These are phyloP conservation scores for Nannochloropsis salina DNA, from an alignment of 108 stramenopile genomes.

Conservation along the genomic window DNA sequence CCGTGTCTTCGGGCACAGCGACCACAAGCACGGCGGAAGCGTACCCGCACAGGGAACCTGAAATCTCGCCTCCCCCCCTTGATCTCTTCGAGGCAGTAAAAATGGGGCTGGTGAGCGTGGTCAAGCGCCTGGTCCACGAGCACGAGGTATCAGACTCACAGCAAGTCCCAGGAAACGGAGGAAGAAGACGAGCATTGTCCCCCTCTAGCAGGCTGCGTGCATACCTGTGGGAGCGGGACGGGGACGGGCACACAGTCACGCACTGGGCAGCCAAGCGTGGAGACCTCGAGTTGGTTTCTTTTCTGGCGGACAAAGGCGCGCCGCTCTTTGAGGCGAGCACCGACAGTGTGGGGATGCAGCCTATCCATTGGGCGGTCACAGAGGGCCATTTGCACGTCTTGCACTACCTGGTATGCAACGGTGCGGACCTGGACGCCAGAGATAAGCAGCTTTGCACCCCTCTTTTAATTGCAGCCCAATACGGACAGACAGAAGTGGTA, in stretches of 20 bases:
- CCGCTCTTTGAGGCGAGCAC: constrained; percentile 54
- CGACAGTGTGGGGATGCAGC: constrained; percentile 79
- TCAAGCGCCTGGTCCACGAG: background rate
- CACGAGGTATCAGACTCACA: background rate
- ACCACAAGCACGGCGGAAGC: too few species aligned
- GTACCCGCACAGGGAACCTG: too few species aligned
- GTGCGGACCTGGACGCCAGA: constrained; percentile 43
- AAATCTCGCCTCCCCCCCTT: background rate
- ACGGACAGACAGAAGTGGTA: constrained; percentile 82
- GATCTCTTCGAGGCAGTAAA: constrained; percentile 18
- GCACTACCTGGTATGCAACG: constrained; percentile 58
- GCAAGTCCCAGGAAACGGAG: background rate
- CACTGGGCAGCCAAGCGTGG: constrained; percentile 91
- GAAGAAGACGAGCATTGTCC: background rate
- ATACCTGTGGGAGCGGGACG: constrained; percentile 36
- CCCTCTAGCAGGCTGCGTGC: background rate
- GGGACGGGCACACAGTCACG: constrained; percentile 70
- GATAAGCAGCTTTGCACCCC: constrained; percentile 73
- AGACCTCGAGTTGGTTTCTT: constrained; percentile 30
- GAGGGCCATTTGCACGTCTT: constrained; percentile 73
- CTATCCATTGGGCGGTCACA: constrained; percentile 90
- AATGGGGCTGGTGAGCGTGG: background rate
- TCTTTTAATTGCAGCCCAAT: constrained; percentile 83
- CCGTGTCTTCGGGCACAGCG: too few species aligned
- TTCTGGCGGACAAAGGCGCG: constrained; percentile 51